Base-by-base conservation (phyloP, 2,329 filamentous ascomycete species). In the Esteya vermicola region DNA sequence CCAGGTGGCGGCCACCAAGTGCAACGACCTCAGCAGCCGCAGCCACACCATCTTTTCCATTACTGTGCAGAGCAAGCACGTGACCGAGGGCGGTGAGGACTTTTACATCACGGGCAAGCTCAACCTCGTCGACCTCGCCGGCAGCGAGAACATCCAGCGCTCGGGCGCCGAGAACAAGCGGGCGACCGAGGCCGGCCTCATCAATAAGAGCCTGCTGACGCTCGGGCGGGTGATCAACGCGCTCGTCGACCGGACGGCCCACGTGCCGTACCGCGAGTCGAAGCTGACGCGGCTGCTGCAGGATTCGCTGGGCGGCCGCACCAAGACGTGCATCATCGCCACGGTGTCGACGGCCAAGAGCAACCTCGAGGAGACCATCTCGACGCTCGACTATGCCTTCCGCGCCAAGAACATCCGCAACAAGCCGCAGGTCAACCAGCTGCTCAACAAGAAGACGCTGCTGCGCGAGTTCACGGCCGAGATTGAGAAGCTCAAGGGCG, bases 1-100 rank as follows among this genome's bases (percentile, higher is more conserved):
- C 37, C 91, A 98, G 59, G 91, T 98, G n/a, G 93, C 91, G 6
- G 86, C 93, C 4, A 98, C 91, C n/a, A 96, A 96, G 60, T 98
- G 91, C 72, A 98, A 98, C 57, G 91, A 98, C 52, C 75, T 96
- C 41, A 95, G 88, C 60, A 95, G 88, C 51, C 78, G 91, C 57
- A 94, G 88, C 64, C 93, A 98, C 55, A 98, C 91, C 0, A 82
- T 98, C 19, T 98, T 98, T 55, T 96, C 91, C 8, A 84, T 98
- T 44, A 95, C 89, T 1, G 84, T 88, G 1, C 85, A 88, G 54
- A 80, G 86, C 52, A 94, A 93, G 59, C 79, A 81, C 45, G 75
- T 75, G 1, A 75, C 76, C 3, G 84, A 93, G 36, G 77, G 81
- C 45, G 88, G 86, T 4, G 88, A 96, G 54, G 89, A 96, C 46